Conservation (phyloP, 1,284 basidiomycete species). For the Prillingera fragicola region DNA sequence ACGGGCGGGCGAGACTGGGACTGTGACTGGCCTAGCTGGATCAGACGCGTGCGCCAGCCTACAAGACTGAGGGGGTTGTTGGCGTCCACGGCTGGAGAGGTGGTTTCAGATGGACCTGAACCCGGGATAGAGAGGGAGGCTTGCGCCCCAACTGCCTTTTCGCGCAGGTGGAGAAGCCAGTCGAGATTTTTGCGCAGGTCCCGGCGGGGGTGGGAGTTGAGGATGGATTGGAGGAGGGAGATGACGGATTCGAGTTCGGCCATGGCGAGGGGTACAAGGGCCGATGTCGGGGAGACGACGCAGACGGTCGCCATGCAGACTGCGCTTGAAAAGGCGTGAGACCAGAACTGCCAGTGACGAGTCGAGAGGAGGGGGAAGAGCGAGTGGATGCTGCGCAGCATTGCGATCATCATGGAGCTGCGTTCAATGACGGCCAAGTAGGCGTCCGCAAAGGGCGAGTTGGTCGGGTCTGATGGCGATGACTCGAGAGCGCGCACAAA, state of each 20-base stretch:
- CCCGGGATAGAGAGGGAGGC: neutral
- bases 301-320: conserved; percentile 30
- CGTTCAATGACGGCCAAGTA: conserved; percentile 33
- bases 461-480: conserved; percentile 24
- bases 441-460: conserved; percentile 24
- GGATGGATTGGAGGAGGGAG: conserved; percentile 18
- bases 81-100: conserved; percentile 1
- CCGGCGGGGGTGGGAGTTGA: conserved; percentile 3
- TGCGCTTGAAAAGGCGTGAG: conserved; percentile 30
- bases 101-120: too few species aligned
- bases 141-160: neutral
- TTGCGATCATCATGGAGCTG: conserved; percentile 27
- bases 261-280: conserved; percentile 23
- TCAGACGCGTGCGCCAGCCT: conserved; percentile 29
- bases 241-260: conserved; percentile 21
- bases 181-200: conserved; percentile 23
- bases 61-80: conserved; percentile 22
- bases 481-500: conserved; percentile 33
- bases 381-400: conserved; percentile 25
- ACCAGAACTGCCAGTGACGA: conserved; percentile 28
- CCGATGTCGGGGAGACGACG: conserved; percentile 20
- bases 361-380: conserved; percentile 22
- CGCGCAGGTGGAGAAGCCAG: conserved; percentile 22
- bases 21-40: conserved; percentile 14
- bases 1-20: neutral